Percentiles rank a stretch among this genome's conserved stretches.
phyloP scores from a whole-genome alignment of 306 rosid species.

The Sesbania bispinosa region DNA sequence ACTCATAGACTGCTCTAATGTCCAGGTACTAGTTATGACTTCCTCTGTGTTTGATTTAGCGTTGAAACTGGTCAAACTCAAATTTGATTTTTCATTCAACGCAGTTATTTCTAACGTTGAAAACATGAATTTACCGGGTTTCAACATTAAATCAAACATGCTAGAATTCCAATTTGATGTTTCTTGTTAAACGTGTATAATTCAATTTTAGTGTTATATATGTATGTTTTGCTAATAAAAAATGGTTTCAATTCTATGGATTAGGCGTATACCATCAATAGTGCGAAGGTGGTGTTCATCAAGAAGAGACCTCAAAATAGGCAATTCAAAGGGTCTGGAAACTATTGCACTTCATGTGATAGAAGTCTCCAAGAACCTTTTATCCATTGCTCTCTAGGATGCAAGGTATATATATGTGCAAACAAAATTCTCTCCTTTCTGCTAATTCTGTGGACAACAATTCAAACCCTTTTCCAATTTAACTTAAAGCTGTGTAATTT shows the following conservation, averaged over 20 bases:
- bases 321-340: slow-evolving; percentile 9
- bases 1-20: slow-evolving; percentile 16
- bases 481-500: background rate
- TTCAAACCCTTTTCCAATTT: background rate
- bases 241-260: background rate
- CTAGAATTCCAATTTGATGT: too few relatives aligned
- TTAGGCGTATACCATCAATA: slow-evolving; percentile 7
- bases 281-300: slow-evolving; percentile 20
- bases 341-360: slow-evolving; percentile 15
- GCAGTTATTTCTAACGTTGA: too few relatives aligned
- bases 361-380: slow-evolving; percentile 21
- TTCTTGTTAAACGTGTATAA: too few relatives aligned
- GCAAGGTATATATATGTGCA: too few relatives aligned
- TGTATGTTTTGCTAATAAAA: too few relatives aligned
- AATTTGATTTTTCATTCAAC: too few relatives aligned
- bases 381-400: slow-evolving; percentile 19
- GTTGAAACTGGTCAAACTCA: too few relatives aligned
- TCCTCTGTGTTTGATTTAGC: too few relatives aligned
- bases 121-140: too few relatives aligned
- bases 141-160: too few relatives aligned
- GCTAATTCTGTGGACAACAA: background rate
- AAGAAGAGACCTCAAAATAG: slow-evolving; percentile 22
- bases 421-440: background rate
- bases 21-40: too few relatives aligned
- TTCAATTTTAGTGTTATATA: too few relatives aligned